A percentile compares a stretch with the other conserved stretches of the same genome.
Conservation (phyloP, 2,329 filamentous ascomycete species). For the Alternaria dauci region DNA sequence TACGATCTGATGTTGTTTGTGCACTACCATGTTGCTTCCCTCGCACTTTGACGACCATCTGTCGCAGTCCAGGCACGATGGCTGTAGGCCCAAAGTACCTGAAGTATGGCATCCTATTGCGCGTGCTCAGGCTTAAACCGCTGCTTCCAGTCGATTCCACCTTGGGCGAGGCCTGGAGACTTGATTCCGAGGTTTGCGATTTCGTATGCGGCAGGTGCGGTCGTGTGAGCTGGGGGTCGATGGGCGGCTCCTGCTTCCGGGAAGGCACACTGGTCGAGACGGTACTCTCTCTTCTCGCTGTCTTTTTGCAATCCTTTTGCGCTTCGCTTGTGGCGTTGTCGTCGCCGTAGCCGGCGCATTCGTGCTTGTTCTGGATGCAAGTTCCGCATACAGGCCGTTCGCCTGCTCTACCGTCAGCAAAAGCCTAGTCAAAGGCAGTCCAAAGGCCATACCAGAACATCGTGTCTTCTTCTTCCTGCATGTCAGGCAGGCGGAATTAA, state of each 20-base stretch:
- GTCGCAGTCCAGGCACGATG: constrained; percentile 90
- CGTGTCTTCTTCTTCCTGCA: constrained; percentile 61
- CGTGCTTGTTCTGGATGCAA: constrained; percentile 58
- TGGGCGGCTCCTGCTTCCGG: constrained; percentile 30
- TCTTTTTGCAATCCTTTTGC: constrained; percentile 33
- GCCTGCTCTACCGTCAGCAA: constrained; percentile 28
- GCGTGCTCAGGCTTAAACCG: constrained; percentile 56
- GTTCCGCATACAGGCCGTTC: constrained; percentile 56
- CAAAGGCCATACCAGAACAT: constrained; percentile 50
- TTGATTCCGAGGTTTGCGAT: constrained; percentile 37
- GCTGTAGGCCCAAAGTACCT: constrained; percentile 90
- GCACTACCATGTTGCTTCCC: constrained; percentile 68
- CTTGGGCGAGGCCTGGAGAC: constrained; percentile 27
- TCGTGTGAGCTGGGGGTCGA: constrained; percentile 38
- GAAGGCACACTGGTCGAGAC: constrained; percentile 18
- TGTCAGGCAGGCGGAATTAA: constrained; percentile 56
- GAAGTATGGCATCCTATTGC: constrained; percentile 83
- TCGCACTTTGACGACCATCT: constrained; percentile 84
- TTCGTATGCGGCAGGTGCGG: constrained; percentile 32
- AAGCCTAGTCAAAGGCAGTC: background rate
- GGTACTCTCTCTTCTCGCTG: constrained; percentile 28
- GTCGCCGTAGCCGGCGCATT: constrained; percentile 58
- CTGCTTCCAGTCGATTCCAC: constrained; percentile 29
- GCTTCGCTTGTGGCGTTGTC: constrained; percentile 39
- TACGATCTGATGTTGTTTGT: constrained; percentile 64